Evolutionary conservation across 1,139 yeast species (phyloP).

Genomic region (Candida sp.): DNA sequence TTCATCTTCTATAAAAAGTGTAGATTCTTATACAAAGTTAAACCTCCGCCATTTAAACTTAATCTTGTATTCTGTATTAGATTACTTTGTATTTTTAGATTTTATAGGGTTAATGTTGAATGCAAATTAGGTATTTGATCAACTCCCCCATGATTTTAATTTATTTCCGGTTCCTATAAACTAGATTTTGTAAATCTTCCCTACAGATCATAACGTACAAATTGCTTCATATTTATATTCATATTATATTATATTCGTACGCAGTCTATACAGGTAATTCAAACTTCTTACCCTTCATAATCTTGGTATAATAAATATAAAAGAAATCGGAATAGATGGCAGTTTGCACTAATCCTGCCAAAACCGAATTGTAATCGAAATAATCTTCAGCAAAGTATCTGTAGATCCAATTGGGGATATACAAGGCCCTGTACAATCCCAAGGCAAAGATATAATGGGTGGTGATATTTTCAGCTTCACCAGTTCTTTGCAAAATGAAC

Average conservation of each 20-base stretch:
- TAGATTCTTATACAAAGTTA: no score
- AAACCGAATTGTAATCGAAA: conserved; percentile 67
- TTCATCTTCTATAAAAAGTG: no score
- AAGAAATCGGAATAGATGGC: conserved; percentile 90
- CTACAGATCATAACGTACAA: no score
- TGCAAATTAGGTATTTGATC: no score
- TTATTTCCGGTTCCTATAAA: no score
- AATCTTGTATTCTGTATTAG: no score
- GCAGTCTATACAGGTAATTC: conserved; percentile 62
- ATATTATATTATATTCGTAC: neutral
- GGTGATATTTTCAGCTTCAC: conserved; percentile 84
- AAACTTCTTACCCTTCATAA: conserved; percentile 77
- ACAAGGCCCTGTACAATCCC: conserved; percentile 84
- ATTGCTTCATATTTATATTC: no score
- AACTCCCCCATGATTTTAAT: no score
- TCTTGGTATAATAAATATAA: conserved; percentile 78
- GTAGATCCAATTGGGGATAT: conserved; percentile 94
- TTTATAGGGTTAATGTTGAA: no score
- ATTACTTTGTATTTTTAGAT: no score
- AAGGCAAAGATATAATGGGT: conserved; percentile 91
- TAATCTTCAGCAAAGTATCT: conserved; percentile 69
- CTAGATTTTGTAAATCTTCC: no score
- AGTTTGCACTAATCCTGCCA: conserved; percentile 86
- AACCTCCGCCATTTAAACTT: no score
- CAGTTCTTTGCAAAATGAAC: conserved; percentile 84